These are phyloP conservation scores for Picochlorum costavermella DNA, from an alignment of 139 green algal genomes.

Conservation along the genomic window DNA sequence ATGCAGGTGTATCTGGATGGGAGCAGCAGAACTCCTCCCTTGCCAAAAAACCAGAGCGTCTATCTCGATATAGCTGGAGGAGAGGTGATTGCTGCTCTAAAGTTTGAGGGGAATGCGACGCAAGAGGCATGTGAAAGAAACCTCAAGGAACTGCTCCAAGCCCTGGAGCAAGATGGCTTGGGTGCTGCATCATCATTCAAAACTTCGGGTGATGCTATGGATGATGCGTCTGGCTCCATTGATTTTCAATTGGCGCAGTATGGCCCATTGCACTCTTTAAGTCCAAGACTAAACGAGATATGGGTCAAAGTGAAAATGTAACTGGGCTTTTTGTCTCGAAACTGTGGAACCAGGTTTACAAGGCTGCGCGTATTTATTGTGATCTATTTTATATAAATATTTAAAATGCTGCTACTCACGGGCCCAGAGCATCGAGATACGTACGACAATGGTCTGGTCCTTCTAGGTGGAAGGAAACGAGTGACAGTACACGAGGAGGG, in stretches of 20 bases:
- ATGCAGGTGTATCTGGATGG: conserved; percentile 17
- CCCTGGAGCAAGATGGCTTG: conserved; percentile 39
- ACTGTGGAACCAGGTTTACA: no score
- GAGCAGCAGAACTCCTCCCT: neutral
- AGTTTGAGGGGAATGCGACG: conserved; percentile 55
- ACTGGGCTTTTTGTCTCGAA: neutral
- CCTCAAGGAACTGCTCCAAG: conserved; percentile 20
- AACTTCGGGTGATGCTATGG: no score
- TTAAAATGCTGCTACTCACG: no score
- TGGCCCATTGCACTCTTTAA: conserved; percentile 45
- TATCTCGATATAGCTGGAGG: conserved; percentile 35
- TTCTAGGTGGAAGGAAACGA: no score
- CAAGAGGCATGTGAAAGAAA: conserved; percentile 27
- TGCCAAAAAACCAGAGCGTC: conserved; percentile 17
- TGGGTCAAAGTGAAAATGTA: conserved; percentile 36
- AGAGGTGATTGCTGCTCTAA: conserved; percentile 44
- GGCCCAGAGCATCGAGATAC: no score
- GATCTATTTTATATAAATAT: no score
- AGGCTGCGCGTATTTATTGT: no score
- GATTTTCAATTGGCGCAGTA: conserved; percentile 52
- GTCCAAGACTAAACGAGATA: conserved; percentile 48
- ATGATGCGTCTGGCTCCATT: no score
- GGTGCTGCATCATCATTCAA: no score
- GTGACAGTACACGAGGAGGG: neutral
- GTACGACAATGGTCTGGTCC: no score